Evolutionary conservation across 306 rosid species (phyloP), one percentile per base, ranked within the genome.

Genomic region (Sicyos edulis): DNA sequence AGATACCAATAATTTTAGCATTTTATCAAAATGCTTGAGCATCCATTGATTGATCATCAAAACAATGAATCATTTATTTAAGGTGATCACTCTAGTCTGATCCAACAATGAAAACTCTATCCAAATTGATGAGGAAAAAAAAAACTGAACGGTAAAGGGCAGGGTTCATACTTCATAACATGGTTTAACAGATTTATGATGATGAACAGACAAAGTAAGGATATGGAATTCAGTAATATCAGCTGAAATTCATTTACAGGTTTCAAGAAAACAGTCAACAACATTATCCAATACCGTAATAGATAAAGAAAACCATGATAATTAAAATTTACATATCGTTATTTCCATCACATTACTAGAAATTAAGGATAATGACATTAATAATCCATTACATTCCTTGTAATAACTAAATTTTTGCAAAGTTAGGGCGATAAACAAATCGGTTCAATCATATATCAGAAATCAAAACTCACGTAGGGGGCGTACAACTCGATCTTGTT

Each of bases 401-500:
- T 9, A 0, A 37, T 37, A 26, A 8, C 16, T 4, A 37, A 37
- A 9, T 5, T 10, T 15, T 63, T 9, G 8, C 51, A 62, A 15
- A 9, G 51, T 37, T 37, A 8, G 50, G 10, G 69, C 50, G 16
- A 15, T 7, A 32, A 1, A 62, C 22, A 17, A 34, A 62, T 34
- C 50, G 14, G 68, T 62, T 34, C 14, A n/a, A n/a, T n/a, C n/a
- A n/a, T n/a, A n/a, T n/a, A n/a, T n/a, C n/a, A 62, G 62, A 61
- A 19, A 42, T 53, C 22, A 62, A 15, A 4, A 86, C 98, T 34
- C 85, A 92, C 96, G 80, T 92, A 90, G 58, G 96, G 89, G 86
- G 96, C 96, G 71, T 92, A 92, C 26, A 90, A 92, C 78, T 92
- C 91, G 49, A 90, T 79, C 86, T 85, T 90, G 81, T 88, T 88